These are phyloP conservation scores for Fusarium fujikuroi DNA, from an alignment of 2,329 filamentous ascomycete species.

Conservation along the genomic window DNA sequence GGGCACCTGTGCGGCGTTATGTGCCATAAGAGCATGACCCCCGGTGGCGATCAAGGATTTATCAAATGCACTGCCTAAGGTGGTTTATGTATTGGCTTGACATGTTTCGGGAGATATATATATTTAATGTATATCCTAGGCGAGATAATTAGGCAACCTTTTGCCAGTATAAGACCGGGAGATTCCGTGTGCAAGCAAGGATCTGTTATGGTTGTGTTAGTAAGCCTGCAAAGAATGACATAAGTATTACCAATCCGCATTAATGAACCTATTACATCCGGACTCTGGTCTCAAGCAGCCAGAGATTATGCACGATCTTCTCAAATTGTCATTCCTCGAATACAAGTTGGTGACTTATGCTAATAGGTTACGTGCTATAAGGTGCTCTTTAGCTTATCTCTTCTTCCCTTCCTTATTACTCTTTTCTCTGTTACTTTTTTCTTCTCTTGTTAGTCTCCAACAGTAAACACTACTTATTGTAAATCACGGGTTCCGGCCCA, in stretches of 20 bases:
- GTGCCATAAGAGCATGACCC: no score
- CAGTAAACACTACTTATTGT: not conserved
- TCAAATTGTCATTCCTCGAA: accelerated
- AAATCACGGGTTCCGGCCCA: not conserved
- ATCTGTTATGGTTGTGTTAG: not conserved
- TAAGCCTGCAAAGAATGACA: not conserved
- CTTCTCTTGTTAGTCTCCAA: not conserved
- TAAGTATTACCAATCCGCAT: not conserved
- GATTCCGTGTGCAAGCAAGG: no score
- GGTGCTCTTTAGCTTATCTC: no score
- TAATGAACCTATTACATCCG: accelerated
- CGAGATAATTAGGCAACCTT: no score
- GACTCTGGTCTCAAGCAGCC: not conserved
- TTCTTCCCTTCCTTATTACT: accelerated
- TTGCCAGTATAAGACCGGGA: no score
- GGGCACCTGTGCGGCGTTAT: no score
- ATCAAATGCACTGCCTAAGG: no score
- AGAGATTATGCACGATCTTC: not conserved
- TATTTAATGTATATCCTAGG: no score
- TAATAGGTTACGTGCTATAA: no score
- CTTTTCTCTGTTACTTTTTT: not conserved
- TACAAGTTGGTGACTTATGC: not conserved
- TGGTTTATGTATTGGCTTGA: no score
- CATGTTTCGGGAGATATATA: no score
- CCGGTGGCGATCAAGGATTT: no score